These are phyloP conservation scores for Periconia digitata DNA, from an alignment of 2,329 filamentous ascomycete genomes.

Conservation along the genomic window DNA sequence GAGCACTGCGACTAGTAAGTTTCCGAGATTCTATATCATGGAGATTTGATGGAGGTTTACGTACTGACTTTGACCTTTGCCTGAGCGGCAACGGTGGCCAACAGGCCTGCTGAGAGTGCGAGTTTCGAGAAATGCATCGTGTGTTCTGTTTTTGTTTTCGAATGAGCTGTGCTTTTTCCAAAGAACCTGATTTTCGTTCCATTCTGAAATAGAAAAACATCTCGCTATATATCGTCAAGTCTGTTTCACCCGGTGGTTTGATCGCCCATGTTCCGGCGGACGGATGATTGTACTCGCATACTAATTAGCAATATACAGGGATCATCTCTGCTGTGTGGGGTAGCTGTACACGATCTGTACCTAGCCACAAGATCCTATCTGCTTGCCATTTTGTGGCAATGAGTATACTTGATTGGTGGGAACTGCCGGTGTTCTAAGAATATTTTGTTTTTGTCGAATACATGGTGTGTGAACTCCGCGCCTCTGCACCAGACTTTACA, in stretches of 20 bases:
- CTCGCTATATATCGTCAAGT: neutral
- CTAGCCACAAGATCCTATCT: too few relatives aligned
- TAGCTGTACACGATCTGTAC: neutral
- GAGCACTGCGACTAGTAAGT: neutral
- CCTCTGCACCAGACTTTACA: neutral
- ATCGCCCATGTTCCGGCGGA: neutral
- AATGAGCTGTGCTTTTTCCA: too few relatives aligned
- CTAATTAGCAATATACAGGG: neutral
- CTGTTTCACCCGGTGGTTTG: neutral
- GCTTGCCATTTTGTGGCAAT: neutral
- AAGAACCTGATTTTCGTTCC: too few relatives aligned
- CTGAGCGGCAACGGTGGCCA: neutral
- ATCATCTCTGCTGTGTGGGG: neutral
- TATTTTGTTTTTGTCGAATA: neutral
- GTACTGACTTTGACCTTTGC: constrained; percentile 2
- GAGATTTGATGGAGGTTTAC: neutral
- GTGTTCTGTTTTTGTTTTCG: neutral
- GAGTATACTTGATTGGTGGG: neutral
- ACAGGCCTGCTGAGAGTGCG: neutral
- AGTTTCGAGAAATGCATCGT: neutral
- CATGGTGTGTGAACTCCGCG: neutral
- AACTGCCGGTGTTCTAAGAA: neutral
- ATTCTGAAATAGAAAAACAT: too few relatives aligned
- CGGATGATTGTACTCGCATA: neutral
- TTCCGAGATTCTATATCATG: neutral